Conservation (phyloP, 2,329 filamentous ascomycete genomes). For the Podosphaera fusca region DNA sequence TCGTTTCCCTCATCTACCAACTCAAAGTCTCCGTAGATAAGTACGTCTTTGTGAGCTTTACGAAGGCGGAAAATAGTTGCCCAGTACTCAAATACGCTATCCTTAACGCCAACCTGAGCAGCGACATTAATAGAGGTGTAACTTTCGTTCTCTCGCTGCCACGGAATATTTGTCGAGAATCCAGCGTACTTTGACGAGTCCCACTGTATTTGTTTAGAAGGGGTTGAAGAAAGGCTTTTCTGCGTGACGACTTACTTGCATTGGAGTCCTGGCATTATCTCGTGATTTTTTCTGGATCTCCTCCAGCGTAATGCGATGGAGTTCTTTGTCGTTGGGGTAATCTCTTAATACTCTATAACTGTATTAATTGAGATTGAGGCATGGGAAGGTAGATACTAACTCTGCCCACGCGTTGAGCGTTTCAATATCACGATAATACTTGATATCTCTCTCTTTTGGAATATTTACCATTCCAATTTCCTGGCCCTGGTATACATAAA, state of each 20-base stretch:
- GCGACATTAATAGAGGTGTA: slow-evolving; percentile 39
- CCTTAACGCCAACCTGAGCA: slow-evolving; percentile 23
- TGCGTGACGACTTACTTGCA: slow-evolving; percentile 20
- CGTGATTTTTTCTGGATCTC: slow-evolving; percentile 35
- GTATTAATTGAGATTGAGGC: background rate
- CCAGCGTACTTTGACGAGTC: slow-evolving; percentile 33
- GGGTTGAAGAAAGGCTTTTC: background rate
- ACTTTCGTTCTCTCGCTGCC: slow-evolving; percentile 48
- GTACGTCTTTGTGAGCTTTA: slow-evolving; percentile 35
- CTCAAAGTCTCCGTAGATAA: slow-evolving; percentile 44
- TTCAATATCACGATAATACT: slow-evolving; percentile 47
- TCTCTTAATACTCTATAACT: slow-evolving; percentile 15
- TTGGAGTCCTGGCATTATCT: slow-evolving; percentile 48
- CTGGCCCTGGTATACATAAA: slow-evolving; percentile 37
- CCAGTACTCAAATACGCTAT: slow-evolving; percentile 39
- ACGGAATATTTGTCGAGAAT: slow-evolving; percentile 36
- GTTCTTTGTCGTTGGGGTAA: slow-evolving; percentile 18
- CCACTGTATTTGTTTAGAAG: slow-evolving; percentile 25
- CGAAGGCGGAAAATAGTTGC: slow-evolving; percentile 32
- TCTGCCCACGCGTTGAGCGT: slow-evolving; percentile 26
- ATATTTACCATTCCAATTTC: slow-evolving; percentile 36
- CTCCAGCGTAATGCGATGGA: slow-evolving; percentile 19
- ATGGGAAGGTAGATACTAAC: slow-evolving; percentile 4
- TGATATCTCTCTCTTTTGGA: slow-evolving; percentile 31
- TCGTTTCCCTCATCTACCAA: slow-evolving; percentile 27